These are phyloP conservation scores for Rubroboletus pulcherrimus DNA, from an alignment of 768 basidiomycete species.

Conservation along the genomic window DNA sequence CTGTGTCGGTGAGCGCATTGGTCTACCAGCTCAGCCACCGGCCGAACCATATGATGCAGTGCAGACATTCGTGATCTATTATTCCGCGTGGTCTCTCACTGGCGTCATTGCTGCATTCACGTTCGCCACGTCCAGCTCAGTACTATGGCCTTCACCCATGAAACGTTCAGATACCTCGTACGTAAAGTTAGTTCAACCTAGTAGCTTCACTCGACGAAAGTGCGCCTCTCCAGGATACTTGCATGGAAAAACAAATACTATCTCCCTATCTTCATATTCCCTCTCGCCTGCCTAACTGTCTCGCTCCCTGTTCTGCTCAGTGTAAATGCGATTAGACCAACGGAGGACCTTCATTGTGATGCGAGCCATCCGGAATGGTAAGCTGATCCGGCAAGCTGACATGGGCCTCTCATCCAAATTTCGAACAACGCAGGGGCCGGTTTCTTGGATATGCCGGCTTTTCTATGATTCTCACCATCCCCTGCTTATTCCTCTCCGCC, in stretches of 20 bases:
- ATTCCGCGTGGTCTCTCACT: constrained; percentile 42
- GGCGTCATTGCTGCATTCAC: constrained; percentile 44
- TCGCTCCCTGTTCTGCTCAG: constrained; percentile 43
- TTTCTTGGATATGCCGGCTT: constrained; percentile 61
- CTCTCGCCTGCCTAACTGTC: constrained; percentile 40
- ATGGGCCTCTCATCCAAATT: constrained; percentile 1
- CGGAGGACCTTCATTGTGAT: constrained; percentile 58
- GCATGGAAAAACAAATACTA: constrained; percentile 46
- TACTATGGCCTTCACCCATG: constrained; percentile 35
- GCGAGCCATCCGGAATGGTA: constrained; percentile 57
- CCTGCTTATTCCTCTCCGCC: constrained; percentile 47
- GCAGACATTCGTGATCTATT: constrained; percentile 34
- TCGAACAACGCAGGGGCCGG: constrained; percentile 45
- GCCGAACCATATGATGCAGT: constrained; percentile 14
- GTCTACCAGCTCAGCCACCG: neutral
- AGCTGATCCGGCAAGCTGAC: constrained; percentile 11
- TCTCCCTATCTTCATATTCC: constrained; percentile 46
- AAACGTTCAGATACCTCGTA: constrained; percentile 26
- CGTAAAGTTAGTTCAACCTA: constrained; percentile 1
- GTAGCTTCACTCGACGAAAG: neutral
- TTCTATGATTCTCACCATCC: constrained; percentile 48
- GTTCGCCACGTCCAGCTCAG: constrained; percentile 44
- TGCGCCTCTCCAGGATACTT: constrained; percentile 35
- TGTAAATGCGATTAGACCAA: constrained; percentile 42
- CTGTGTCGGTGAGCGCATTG: constrained; percentile 44